phyloP scores from a whole-genome alignment of 2,329 filamentous ascomycete species.

The Fusarium sp. region DNA sequence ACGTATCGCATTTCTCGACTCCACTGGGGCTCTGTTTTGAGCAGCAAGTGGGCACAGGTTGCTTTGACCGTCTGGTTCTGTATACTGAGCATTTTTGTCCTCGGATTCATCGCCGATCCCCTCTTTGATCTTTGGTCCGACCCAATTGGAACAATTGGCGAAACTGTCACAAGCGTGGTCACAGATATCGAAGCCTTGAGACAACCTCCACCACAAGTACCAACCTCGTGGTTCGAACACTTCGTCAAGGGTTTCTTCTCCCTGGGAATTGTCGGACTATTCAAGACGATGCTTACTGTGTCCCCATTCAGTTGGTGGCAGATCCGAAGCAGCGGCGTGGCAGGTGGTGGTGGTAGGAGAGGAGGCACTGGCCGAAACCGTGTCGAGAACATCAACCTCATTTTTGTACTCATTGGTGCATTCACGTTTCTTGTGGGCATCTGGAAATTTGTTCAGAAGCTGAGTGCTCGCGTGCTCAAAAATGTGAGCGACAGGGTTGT shows the following conservation, averaged over 20 bases:
- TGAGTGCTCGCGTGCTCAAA: constrained; percentile 78
- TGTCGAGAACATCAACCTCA: constrained; percentile 80
- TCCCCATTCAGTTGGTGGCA: constrained; percentile 83
- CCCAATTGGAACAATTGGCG: constrained; percentile 70
- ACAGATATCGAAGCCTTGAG: constrained; percentile 52
- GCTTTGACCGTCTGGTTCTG: constrained; percentile 78
- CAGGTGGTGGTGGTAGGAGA: constrained; percentile 61
- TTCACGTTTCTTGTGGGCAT: constrained; percentile 83
- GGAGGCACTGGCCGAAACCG: constrained; percentile 78
- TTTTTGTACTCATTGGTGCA: constrained; percentile 82
- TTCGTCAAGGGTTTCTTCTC: constrained; percentile 92
- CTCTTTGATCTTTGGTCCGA: constrained; percentile 91
- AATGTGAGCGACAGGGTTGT: constrained; percentile 82
- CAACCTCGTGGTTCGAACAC: constrained; percentile 79
- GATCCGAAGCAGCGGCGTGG: constrained; percentile 68
- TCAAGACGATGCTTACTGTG: constrained; percentile 80
- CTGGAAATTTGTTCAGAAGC: constrained; percentile 81
- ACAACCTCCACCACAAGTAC: constrained; percentile 57
- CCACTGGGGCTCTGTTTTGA: constrained; percentile 76
- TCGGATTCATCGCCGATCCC: constrained; percentile 93
- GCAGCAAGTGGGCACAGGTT: constrained; percentile 73
- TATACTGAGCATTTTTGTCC: constrained; percentile 75
- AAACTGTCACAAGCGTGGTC: constrained; percentile 59
- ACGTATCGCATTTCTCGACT: constrained; percentile 82
- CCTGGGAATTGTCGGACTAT: constrained; percentile 83